Evolutionary conservation across 768 basidiomycete genomes (phyloP).

Genomic region (Saitozyma podzolica): DNA sequence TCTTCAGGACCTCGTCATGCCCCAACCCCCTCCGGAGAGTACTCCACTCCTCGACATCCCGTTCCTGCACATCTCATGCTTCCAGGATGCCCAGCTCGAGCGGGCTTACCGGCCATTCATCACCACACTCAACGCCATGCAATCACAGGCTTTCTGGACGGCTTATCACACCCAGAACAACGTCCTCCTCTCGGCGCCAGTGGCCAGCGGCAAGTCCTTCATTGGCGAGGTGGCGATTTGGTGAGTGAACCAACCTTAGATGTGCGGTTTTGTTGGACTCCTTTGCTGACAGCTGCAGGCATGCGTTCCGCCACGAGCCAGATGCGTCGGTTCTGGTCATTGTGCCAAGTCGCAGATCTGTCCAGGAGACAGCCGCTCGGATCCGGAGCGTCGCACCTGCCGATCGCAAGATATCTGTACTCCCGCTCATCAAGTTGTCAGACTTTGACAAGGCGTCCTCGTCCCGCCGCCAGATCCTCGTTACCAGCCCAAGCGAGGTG

Average conservation of each 20-base stretch:
- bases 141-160: conserved; percentile 87
- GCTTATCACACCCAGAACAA: conserved; percentile 68
- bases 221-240: conserved; percentile 70
- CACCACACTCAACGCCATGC: conserved; percentile 73
- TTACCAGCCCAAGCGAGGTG: conserved; percentile 42
- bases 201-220: conserved; percentile 76
- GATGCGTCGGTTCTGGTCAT: conserved; percentile 67
- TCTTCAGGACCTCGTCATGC: conserved; percentile 75
- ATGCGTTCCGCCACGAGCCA: conserved; percentile 57
- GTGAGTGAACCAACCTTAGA: conserved; percentile 53
- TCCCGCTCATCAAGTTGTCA: background rate
- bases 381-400: conserved; percentile 28
- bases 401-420: conserved; percentile 4
- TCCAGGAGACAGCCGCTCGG: conserved; percentile 58
- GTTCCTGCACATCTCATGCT: conserved; percentile 63
- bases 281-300: conserved; percentile 56
- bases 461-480: conserved; percentile 13
- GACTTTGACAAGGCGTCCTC: conserved; percentile 6
- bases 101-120: conserved; percentile 58
- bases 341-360: conserved; percentile 62
- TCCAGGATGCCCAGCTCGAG: conserved; percentile 59
- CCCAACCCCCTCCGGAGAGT: conserved; percentile 60
- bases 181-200: conserved; percentile 73
- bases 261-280: background rate
- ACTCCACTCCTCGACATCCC: conserved; percentile 72